Percentiles rank a stretch among this genome's conserved stretches.
phyloP scores from a whole-genome alignment of 805 yeast genomes.

The Cyberlindnera veronae region DNA sequence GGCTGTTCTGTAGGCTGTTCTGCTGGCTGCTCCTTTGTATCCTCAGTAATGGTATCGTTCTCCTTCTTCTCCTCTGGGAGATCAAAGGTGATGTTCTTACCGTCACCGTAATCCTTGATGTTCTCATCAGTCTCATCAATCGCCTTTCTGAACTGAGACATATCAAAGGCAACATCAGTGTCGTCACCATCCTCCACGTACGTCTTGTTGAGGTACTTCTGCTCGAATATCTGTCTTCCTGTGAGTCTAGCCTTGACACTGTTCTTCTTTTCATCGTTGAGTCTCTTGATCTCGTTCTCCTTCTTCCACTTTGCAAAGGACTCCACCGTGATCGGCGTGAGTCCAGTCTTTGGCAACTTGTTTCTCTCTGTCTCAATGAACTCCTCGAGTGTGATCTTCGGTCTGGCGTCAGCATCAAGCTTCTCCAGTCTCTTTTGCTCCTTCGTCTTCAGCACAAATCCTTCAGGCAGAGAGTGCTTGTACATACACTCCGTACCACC shows the following conservation, averaged over 20 bases:
- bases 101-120: slow-evolving; percentile 38
- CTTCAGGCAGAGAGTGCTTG: slow-evolving; percentile 93
- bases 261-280: slow-evolving; percentile 38
- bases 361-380: slow-evolving; percentile 92
- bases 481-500: slow-evolving; percentile 92
- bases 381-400: slow-evolving; percentile 91
- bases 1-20: neutral
- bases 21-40: no score
- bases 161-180: slow-evolving; percentile 37
- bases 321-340: slow-evolving; percentile 85
- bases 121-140: slow-evolving; percentile 36
- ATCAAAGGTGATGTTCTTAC: slow-evolving; percentile 39
- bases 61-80: slow-evolving; percentile 16
- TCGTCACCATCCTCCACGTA: slow-evolving; percentile 47
- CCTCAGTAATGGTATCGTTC: no score
- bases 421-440: slow-evolving; percentile 91
- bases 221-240: slow-evolving; percentile 67
- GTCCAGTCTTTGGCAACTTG: slow-evolving; percentile 62
- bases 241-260: slow-evolving; percentile 42
- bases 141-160: slow-evolving; percentile 38
- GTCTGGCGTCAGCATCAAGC: slow-evolving; percentile 77
- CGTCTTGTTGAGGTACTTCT: slow-evolving; percentile 54
- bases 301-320: slow-evolving; percentile 81
- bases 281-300: slow-evolving; percentile 58
- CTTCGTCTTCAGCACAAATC: slow-evolving; percentile 93